Base-by-base conservation (phyloP, 2,329 filamentous ascomycete genomes). In the Phyllosticta citriasiana region DNA sequence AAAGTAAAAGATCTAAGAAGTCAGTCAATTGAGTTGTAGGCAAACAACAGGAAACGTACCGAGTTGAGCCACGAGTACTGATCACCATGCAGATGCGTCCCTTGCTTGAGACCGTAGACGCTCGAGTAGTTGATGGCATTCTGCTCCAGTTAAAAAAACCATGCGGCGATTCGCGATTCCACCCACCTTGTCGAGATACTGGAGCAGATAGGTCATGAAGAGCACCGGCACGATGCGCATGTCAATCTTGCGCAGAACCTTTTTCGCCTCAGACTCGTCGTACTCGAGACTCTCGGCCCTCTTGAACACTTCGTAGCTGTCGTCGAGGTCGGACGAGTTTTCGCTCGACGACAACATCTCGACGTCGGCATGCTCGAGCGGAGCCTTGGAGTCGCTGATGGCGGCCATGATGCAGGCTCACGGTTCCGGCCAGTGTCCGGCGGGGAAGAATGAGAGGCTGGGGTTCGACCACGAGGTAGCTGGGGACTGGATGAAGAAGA, bases 101-200 rank as follows among this genome's bases (percentile, higher is more conserved):
- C 79, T 35, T 78, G 68, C 53, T 78, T 69, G 12, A 82, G 67
- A 0, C 79, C 79, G 65, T 78, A 82, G 0, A 77, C 76, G 61
- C 75, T 77, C 7, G 79, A 78, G 67, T 81, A 82, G 65, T 79
- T 80, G 68, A 80, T 76, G 0, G 75, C 74, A 66, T 79, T 79
- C 69, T 61, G 27, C 53, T 19, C 47, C 14, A 22, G 12, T 24
- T 4, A 26, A 14, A 53, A 22, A 6, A 2, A 22, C 12, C 16
- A 54, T 22, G n/a, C 9, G n/a, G 30, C 58, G 24, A 61, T 33
- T 14, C 50, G 70, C 67, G 56, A 71, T 66, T 14, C 66, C 66
- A 27, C 70, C 70, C 65, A 61, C 59, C 59, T 77, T 77, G 62
- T 77, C 74, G 3, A 77, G 68, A 61, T 77, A 73, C 60, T 77